Conservation (phyloP, 495 filamentous ascomycete species). For the Bathelium albidoporum region DNA sequence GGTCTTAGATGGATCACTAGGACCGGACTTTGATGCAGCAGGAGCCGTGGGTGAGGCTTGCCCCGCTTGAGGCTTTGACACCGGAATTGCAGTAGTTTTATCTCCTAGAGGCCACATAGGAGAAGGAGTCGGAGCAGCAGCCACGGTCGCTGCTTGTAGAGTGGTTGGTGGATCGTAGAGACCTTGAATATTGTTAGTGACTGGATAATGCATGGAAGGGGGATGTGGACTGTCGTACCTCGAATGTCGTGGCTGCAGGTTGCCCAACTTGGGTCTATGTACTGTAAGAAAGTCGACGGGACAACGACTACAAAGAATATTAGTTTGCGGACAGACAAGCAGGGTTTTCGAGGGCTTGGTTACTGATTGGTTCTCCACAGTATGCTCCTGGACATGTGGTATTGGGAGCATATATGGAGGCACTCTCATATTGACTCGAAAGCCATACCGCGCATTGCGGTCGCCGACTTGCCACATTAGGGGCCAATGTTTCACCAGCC, state of each 20-base stretch:
- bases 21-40: background rate
- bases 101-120: background rate
- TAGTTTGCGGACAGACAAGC: background rate
- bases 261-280: background rate
- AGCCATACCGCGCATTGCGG: slow-evolving; percentile 4
- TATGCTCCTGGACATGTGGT: slow-evolving; percentile 5
- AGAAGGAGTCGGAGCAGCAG: background rate
- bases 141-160: background rate
- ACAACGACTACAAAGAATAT: slow-evolving; percentile 11
- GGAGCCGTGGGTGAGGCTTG: background rate
- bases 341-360: background rate
- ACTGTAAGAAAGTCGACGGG: background rate
- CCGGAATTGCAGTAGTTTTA: background rate
- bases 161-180: background rate
- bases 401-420: background rate
- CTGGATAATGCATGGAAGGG: background rate
- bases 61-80: background rate
- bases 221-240: background rate
- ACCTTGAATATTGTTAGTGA: background rate
- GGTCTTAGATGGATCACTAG: background rate
- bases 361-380: background rate
- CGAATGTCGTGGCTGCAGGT: background rate
- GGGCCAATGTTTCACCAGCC: background rate
- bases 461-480: slow-evolving; percentile 3
- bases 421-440: background rate